Evolutionary conservation across 768 basidiomycete genomes (phyloP).

Genomic region (Tulasnella sp.): DNA sequence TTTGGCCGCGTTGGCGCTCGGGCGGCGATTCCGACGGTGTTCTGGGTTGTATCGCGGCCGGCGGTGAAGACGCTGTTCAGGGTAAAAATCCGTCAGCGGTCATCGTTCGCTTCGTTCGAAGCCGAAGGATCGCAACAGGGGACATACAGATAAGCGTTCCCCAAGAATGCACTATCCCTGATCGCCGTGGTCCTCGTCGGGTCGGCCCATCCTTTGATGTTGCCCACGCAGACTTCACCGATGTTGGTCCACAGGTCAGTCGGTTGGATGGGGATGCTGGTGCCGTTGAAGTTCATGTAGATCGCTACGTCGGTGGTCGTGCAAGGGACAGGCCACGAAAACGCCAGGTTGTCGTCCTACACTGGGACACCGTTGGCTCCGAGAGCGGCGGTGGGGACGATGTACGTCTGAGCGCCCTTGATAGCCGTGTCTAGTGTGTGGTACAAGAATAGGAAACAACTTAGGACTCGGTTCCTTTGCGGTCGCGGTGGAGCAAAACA

Average conservation of each 20-base stretch:
- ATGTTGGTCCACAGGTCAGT: slow-evolving; percentile 14
- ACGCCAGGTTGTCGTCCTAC: background rate
- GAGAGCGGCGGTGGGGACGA: background rate
- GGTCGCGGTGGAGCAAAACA: background rate
- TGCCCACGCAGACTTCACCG: slow-evolving; percentile 24
- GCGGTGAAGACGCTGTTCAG: slow-evolving; percentile 26
- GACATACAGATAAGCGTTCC: slow-evolving; percentile 28
- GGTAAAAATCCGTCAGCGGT: background rate
- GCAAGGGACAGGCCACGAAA: slow-evolving; percentile 20
- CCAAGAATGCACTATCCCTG: slow-evolving; percentile 24
- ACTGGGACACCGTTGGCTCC: background rate
- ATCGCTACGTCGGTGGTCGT: background rate
- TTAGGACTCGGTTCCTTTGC: too few species aligned
- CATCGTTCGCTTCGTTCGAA: background rate
- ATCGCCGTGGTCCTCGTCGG: slow-evolving; percentile 19
- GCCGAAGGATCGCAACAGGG: too few species aligned
- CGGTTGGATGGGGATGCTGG: slow-evolving; percentile 18
- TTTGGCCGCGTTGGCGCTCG: background rate
- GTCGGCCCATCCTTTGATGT: slow-evolving; percentile 31
- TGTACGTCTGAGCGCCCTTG: slow-evolving; percentile 19
- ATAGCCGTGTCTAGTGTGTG: slow-evolving; percentile 8
- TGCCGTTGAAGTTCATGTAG: slow-evolving; percentile 15
- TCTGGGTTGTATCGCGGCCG: background rate
- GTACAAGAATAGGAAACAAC: too few species aligned
- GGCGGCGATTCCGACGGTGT: slow-evolving; percentile 30